Evolutionary conservation across 2,329 filamentous ascomycete genomes (phyloP).

Genomic region (Alternaria postmessia): DNA sequence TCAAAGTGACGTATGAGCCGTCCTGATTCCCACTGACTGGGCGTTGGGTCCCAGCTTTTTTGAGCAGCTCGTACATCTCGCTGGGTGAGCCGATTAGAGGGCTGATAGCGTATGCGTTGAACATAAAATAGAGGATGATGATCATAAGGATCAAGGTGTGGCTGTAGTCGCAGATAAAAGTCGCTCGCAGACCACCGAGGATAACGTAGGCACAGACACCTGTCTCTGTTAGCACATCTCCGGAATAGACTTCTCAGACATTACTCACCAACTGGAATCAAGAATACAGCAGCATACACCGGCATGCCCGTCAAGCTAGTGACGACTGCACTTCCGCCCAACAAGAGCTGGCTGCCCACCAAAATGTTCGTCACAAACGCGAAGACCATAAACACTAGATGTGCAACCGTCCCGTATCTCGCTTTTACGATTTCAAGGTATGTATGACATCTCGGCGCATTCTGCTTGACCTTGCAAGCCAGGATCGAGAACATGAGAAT

Average conservation of each 20-base stretch:
- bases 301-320: constrained; percentile 55
- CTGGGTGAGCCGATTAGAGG: constrained; percentile 51
- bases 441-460: constrained; percentile 52
- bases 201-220: constrained; percentile 50
- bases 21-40: constrained; percentile 51
- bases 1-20: constrained; percentile 53
- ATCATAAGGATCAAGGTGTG: constrained; percentile 55
- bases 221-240: constrained; percentile 17
- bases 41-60: constrained; percentile 47
- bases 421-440: constrained; percentile 54
- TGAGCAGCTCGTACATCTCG: constrained; percentile 53
- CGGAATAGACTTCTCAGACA: background rate
- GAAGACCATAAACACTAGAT: constrained; percentile 54
- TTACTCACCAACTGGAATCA: constrained; percentile 52
- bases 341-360: constrained; percentile 53
- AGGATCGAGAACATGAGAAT: constrained; percentile 56
- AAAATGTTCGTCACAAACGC: constrained; percentile 56
- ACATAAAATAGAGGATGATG: constrained; percentile 57
- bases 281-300: constrained; percentile 55
- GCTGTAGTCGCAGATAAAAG: constrained; percentile 53
- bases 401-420: constrained; percentile 50
- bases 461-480: constrained; percentile 55
- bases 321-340: constrained; percentile 56
- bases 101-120: constrained; percentile 52
- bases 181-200: constrained; percentile 51